Evolutionary conservation across 441 rosid genomes (phyloP), one percentile per base, ranked within the genome.

Genomic region (Adansonia madagascariensis): DNA sequence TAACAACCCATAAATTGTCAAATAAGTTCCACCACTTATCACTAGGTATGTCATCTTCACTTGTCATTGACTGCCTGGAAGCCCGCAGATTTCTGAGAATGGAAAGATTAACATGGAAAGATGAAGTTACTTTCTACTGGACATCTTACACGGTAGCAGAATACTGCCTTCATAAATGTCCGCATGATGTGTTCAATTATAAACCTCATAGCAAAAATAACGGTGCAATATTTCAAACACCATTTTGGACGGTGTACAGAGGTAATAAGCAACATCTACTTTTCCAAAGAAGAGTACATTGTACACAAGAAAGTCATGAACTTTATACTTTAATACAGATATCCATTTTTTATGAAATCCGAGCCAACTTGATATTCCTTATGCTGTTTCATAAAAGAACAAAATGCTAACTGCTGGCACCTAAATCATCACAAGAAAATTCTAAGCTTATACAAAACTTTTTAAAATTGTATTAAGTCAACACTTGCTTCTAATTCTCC

Each of bases 21-120:
- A 94, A 94, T 76, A 94, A 78, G 82, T 87, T 83, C 99, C 99
- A 97, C 98, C 98, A 92, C 76, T 85, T 87, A 73, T 90, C 91
- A 83, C 86, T 83, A 67, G 83, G 84, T 78, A 84, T 71, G 49
- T 79, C 83, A 77, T 83, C 91, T 78, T 86, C 90, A 78, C 77
- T 71, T 74, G 87, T 63, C 78, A 82, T 78, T 73, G 84, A 82
- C 74, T 81, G 88, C 78, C 80, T 85, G 80, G 63, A 78, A 79
- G 63, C 85, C 85, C 79, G 81, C 72, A 79, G 83, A 80, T 84
- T 85, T 75, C 99, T 92, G 82, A 73, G 53, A 75, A 75, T 11
- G n/a, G 79, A 74, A 81, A 77, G 44, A 77, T 53, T 59, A 79
- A 66, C 61, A 76, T n/a, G 47, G 76, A 74, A 80, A 75, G 53